These are phyloP conservation scores for Lasiosphaeriaceae sp. DNA, from an alignment of 495 filamentous ascomycete species.

Conservation along the genomic window DNA sequence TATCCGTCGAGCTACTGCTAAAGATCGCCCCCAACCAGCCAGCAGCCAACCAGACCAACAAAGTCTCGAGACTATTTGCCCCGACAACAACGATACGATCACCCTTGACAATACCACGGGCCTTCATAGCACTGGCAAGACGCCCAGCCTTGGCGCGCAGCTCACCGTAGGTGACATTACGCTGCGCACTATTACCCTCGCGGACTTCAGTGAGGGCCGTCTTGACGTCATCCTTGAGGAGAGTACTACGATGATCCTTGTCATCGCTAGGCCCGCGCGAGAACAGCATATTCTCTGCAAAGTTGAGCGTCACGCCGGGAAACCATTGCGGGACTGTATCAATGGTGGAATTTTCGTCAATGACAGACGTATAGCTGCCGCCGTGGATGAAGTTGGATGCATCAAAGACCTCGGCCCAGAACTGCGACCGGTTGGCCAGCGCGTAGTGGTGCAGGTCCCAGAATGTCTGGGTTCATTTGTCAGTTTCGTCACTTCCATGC, in stretches of 20 bases:
- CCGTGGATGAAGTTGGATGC: constrained; percentile 56
- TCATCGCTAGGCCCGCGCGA: constrained; percentile 30
- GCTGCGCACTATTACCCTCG: constrained; percentile 57
- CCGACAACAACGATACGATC: constrained; percentile 70
- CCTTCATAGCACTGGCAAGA: constrained; percentile 59
- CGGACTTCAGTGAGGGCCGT: constrained; percentile 68
- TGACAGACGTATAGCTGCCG: constrained; percentile 54
- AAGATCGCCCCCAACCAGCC: constrained; percentile 67
- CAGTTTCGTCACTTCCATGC: neutral
- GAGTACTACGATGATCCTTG: constrained; percentile 32
- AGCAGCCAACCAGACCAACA: constrained; percentile 61
- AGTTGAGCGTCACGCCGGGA: constrained; percentile 59
- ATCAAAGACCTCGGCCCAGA: constrained; percentile 64
- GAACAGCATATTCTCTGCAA: constrained; percentile 61
- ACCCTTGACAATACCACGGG: constrained; percentile 59
- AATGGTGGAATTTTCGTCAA: constrained; percentile 65
- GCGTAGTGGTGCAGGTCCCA: constrained; percentile 63
- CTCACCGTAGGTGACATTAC: constrained; percentile 60
- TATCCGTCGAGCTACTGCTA: constrained; percentile 70
- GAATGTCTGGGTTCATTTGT: constrained; percentile 47
- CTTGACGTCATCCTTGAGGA: constrained; percentile 64
- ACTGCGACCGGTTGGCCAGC: constrained; percentile 54
- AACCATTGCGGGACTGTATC: constrained; percentile 68
- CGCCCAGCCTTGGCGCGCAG: constrained; percentile 52
- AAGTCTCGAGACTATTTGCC: constrained; percentile 68